Evolutionary conservation across 768 basidiomycete genomes (phyloP).

Genomic region (Neoboletus magnificus): DNA sequence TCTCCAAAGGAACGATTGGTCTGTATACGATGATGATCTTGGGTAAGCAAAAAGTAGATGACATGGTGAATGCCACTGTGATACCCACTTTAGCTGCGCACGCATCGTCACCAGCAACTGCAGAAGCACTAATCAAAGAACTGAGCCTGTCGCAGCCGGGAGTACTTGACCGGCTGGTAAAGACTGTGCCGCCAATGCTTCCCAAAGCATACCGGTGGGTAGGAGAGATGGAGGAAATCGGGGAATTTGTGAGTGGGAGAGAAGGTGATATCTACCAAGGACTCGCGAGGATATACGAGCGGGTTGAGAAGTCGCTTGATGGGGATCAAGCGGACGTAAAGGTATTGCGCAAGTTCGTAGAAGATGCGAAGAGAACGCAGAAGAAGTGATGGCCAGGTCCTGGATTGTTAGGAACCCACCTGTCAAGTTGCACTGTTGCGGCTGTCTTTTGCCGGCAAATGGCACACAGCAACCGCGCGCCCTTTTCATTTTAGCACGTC

Average conservation of each 20-base stretch:
- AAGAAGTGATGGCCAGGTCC: neutral
- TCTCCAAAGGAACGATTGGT: constrained; percentile 52
- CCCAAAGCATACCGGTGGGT: constrained; percentile 65
- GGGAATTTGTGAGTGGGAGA: constrained; percentile 47
- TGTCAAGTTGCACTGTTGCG: constrained; percentile 3
- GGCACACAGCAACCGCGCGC: constrained; percentile 15
- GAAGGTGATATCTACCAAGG: constrained; percentile 48
- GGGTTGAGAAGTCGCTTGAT: constrained; percentile 40
- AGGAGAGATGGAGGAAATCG: constrained; percentile 64
- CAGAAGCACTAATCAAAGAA: constrained; percentile 52
- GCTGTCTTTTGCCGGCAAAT: constrained; percentile 13
- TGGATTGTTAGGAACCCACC: constrained; percentile 6
- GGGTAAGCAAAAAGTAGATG: constrained; percentile 31
- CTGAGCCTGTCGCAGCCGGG: constrained; percentile 45
- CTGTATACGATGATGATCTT: constrained; percentile 56
- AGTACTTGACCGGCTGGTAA: constrained; percentile 39
- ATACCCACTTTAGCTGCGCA: constrained; percentile 42
- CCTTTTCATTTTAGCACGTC: constrained; percentile 23
- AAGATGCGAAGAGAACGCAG: constrained; percentile 37
- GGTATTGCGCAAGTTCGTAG: constrained; percentile 42
- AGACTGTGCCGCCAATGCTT: constrained; percentile 45
- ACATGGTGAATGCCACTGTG: neutral
- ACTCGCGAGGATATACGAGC: constrained; percentile 43
- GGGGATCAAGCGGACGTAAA: constrained; percentile 39
- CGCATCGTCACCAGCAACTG: constrained; percentile 56